A percentile compares a stretch with the other conserved stretches of the same genome.
phyloP scores from a whole-genome alignment of 202 grass and related monocot genomes.

The Digitaria exilis region DNA sequence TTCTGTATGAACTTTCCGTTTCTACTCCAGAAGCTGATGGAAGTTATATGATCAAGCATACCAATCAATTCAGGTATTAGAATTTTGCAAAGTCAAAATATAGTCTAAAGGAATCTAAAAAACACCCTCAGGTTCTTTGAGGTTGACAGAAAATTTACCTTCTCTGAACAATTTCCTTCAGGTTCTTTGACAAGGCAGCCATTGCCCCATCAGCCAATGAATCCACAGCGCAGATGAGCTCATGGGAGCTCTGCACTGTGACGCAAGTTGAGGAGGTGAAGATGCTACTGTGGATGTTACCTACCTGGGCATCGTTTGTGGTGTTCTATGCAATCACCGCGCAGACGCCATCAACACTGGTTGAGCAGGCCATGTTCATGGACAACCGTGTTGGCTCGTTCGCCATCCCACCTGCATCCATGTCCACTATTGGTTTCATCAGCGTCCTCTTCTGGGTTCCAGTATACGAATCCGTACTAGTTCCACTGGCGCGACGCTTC shows the following conservation, averaged over 20 bases:
- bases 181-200: slow-evolving; percentile 28
- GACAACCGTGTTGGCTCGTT: slow-evolving; percentile 37
- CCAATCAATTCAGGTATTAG: neutral
- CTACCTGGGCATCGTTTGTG: no score
- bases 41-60: slow-evolving; percentile 2
- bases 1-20: slow-evolving; percentile 3
- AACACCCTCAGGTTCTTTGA: no score
- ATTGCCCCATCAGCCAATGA: neutral
- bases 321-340: no score
- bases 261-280: slow-evolving; percentile 57
- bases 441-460: slow-evolving; percentile 40
- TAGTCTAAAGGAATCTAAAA: neutral
- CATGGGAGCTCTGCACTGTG: slow-evolving; percentile 50
- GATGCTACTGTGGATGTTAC: slow-evolving; percentile 24
- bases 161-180: neutral
- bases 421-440: slow-evolving; percentile 28
- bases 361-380: slow-evolving; percentile 49
- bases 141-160: neutral
- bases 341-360: no score
- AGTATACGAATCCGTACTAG: slow-evolving; percentile 32
- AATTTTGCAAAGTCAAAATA: neutral
- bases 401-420: slow-evolving; percentile 40
- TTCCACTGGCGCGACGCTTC: slow-evolving; percentile 19
- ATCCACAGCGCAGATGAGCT: neutral
- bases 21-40: neutral